phyloP scores from a whole-genome alignment of 2,329 filamentous ascomycete genomes.

The Ramularia endophylla region DNA sequence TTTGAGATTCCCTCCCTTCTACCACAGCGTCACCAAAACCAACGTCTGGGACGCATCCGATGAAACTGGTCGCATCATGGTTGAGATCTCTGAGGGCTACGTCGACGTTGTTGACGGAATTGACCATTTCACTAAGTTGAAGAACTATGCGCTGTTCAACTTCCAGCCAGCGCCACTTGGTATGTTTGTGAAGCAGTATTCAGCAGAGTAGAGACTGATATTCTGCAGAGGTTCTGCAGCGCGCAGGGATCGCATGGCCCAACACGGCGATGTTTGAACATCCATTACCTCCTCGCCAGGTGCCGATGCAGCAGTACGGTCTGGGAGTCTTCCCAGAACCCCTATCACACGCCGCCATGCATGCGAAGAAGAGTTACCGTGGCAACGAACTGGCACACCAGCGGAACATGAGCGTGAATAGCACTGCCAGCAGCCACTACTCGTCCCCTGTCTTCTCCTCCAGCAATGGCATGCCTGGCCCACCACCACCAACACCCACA shows the following conservation, averaged over 20 bases:
- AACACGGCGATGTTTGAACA: conserved; percentile 51
- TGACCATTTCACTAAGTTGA: conserved; percentile 54
- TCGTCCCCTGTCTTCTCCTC: conserved; percentile 4
- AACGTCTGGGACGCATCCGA: conserved; percentile 67
- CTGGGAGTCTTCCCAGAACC: conserved; percentile 13
- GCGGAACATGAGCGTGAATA: conserved; percentile 6
- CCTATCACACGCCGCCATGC: background rate
- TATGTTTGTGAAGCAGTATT: conserved; percentile 36
- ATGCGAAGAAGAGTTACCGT: background rate
- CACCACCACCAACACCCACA: conserved; percentile 16
- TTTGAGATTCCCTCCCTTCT: conserved; percentile 69
- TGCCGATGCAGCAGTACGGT: conserved; percentile 39
- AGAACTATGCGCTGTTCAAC: conserved; percentile 70
- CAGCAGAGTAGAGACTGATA: conserved; percentile 5
- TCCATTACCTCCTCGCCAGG: background rate
- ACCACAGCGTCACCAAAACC: conserved; percentile 62
- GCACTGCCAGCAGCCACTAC: conserved; percentile 4
- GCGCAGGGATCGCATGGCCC: conserved; percentile 72
- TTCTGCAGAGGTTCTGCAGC: conserved; percentile 62
- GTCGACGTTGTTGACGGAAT: conserved; percentile 18
- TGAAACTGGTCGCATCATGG: conserved; percentile 65
- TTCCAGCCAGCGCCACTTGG: conserved; percentile 79
- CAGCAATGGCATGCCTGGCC: conserved; percentile 9
- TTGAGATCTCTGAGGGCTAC: conserved; percentile 70
- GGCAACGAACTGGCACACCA: background rate